These are phyloP conservation scores for Fusarium chlamydosporum DNA, from an alignment of 2,329 filamentous ascomycete genomes.

Conservation along the genomic window DNA sequence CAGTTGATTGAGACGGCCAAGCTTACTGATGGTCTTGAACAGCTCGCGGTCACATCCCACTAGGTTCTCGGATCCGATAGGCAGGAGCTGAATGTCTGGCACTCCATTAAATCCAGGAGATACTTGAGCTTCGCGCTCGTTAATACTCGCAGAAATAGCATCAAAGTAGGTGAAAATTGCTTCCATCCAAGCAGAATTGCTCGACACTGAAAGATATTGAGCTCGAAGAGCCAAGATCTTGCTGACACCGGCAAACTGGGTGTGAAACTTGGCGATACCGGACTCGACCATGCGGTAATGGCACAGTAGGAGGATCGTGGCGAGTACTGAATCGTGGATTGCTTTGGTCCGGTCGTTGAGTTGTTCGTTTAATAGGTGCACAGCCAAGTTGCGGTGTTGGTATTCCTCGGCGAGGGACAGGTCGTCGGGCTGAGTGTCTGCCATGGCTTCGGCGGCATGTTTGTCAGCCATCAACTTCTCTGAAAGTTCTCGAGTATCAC, in stretches of 20 bases:
- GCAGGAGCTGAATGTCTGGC: conserved; percentile 64
- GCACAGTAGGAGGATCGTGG: conserved; percentile 88
- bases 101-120: conserved; percentile 74
- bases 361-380: conserved; percentile 86
- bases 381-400: conserved; percentile 84
- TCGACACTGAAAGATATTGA: conserved; percentile 64
- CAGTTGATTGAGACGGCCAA: conserved; percentile 87
- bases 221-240: conserved; percentile 84
- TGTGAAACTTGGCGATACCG: conserved; percentile 92
- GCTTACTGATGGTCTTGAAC: conserved; percentile 86
- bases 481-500: conserved; percentile 66
- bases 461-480: conserved; percentile 65
- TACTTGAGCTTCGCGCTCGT: conserved; percentile 89
- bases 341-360: conserved; percentile 82
- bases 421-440: conserved; percentile 68
- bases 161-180: conserved; percentile 96
- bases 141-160: conserved; percentile 90
- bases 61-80: conserved; percentile 81
- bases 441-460: conserved; percentile 60
- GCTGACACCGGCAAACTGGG: conserved; percentile 92
- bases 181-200: conserved; percentile 90
- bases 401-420: conserved; percentile 82
- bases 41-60: conserved; percentile 88
- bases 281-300: conserved; percentile 95
- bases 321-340: conserved; percentile 87